Base-by-base conservation (phyloP, 2,329 filamentous ascomycete genomes). In the Pestalotiopsis sp. region DNA sequence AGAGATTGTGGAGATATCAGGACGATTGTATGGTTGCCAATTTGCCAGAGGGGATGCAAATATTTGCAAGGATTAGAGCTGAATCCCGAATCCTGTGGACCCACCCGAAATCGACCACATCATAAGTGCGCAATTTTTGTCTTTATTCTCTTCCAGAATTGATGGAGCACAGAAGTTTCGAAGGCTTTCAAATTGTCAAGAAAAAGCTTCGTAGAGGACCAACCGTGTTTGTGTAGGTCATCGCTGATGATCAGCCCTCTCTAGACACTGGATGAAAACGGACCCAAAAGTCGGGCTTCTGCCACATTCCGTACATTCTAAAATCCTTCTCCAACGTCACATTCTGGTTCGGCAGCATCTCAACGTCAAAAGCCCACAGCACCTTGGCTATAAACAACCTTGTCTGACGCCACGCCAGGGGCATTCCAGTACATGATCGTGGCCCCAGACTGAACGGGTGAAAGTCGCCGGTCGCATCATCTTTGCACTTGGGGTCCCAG, bases 361-460 rank as follows among this genome's bases (percentile, higher is more conserved):
- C 64, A 25, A 74, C 13, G 36, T 74, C 71, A 23, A 75, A 75
- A 0, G 60, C 27, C 74, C 72, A 76, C 11, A 75, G 27, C 4
- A 75, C 66, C 66, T 75, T 75, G 1, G 68, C 72, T 0, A 75
- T 7, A 6, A 74, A 68, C 9, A 75, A 27, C 41, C 70, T 69
- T 13, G 38, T 66, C 64, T 72, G 61, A 45, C 65, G 66, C 75
- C 72, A 73, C 0, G 73, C 74, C 0, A 75, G 63, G 20, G 73
- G 68, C 14, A 56, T 64, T 1, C 74, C 75, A 0, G 68, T 2
- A 12, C 75, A 75, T 4, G 68, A 67, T 3, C 74, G 58, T 0
- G 74, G 72, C 7, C 66, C 59, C 66, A 68, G 23, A 59, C 70
- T 36, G 64, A 70, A 70, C 0, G 73, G 71, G 2, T 45, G 52